Base-by-base conservation (phyloP, 306 rosid genomes). In the Inga laurina region DNA sequence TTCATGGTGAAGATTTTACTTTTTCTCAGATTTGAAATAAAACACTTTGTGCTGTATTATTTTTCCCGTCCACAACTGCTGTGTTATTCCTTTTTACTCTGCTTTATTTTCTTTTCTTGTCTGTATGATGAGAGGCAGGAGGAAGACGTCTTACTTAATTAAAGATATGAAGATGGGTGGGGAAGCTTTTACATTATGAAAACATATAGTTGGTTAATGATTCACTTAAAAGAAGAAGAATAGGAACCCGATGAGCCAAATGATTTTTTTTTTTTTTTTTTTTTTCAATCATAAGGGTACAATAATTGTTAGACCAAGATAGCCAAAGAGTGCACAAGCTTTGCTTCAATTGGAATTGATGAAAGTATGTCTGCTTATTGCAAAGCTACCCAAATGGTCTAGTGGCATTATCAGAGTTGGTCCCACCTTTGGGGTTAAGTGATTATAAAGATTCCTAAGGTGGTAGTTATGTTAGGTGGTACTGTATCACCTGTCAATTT, bases 331-430 rank as follows among this genome's bases (percentile, higher is more conserved):
- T 45, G 51, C 4, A 9, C n/a, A 19, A 39, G 8, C 14, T 8
- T 68, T 32, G 43, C 71, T 39, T 39, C 46, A 37, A 11, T 83
- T 72, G 79, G 79, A 22, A 64, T 72, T 79, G 66, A 56, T 79
- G 66, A 56, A 49, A 80, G 67, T 22, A 35, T 27, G 73, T 30
- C 41, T 32, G 27, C 76, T 24, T 43, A 72, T 72, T 72, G 78
- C 27, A 51, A 22, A 44, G 72, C 48, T 49, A 3, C 48, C 34
- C 11, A 81, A 75, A 75, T 32, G 54, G 44, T 57, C 45, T 32
- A 48, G 44, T 75, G 72, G 32, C 45, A 44, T 59, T 44, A 14
- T 66, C 19, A 66, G 51, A 77, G n/a, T 81, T 30, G 85, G 73
- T 19, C 77, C 81, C 11, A 2, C 43, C 8, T 19, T 74, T 79